A percentile compares a stretch with the other conserved stretches of the same genome.
Conservation (phyloP, 2,329 filamentous ascomycete species). For the Botrytis tulipae region DNA sequence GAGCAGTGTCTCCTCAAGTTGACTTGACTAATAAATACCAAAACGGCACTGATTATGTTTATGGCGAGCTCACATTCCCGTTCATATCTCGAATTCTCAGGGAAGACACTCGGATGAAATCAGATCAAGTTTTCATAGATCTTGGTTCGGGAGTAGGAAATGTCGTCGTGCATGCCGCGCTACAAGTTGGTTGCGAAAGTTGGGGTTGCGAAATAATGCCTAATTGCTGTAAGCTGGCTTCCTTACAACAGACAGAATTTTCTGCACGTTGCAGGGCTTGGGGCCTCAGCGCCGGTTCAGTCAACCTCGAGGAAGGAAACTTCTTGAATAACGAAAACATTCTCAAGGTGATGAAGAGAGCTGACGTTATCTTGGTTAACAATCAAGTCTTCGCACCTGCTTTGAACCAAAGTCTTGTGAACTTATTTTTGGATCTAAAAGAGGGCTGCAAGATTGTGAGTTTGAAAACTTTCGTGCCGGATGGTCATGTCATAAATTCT, state of each 20-base stretch:
- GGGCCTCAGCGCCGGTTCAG: constrained; percentile 77
- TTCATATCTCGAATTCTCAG: constrained; percentile 83
- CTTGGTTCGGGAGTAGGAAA: constrained; percentile 95
- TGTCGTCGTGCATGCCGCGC: constrained; percentile 87
- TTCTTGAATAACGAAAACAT: constrained; percentile 75
- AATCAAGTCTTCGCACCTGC: constrained; percentile 93
- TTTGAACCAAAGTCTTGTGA: constrained; percentile 79
- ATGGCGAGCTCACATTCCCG: constrained; percentile 84
- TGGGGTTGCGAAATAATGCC: constrained; percentile 98
- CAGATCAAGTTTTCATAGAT: constrained; percentile 86
- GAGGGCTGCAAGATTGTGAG: constrained; percentile 87
- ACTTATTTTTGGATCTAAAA: constrained; percentile 92
- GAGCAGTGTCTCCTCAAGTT: constrained; percentile 86
- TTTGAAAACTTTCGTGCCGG: constrained; percentile 85
- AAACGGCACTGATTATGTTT: constrained; percentile 88
- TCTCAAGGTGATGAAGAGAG: constrained; percentile 70
- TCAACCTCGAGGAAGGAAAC: constrained; percentile 79
- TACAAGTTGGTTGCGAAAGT: constrained; percentile 90
- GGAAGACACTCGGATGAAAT: constrained; percentile 67
- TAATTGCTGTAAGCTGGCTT: constrained; percentile 80
- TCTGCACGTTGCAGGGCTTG: constrained; percentile 80
- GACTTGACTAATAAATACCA: constrained; percentile 82
- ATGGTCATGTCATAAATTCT: constrained; percentile 69
- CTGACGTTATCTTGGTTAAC: constrained; percentile 96
- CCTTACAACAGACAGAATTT: constrained; percentile 80